Base-by-base conservation (phyloP, 2,329 filamentous ascomycete genomes). In the Sclerotinia trifoliorum region DNA sequence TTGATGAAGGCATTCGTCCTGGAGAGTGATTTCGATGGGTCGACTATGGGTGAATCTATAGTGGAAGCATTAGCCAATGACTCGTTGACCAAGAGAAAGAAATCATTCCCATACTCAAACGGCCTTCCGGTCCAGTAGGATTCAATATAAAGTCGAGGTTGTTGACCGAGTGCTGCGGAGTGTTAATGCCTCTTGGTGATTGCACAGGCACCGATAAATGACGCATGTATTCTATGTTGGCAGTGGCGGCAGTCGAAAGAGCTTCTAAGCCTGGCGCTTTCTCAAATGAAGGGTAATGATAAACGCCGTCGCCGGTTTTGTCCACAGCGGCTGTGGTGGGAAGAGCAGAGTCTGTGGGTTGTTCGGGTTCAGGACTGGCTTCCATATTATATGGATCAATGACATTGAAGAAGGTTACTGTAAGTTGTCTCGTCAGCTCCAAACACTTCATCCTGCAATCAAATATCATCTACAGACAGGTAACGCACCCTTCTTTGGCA, bases 361-460 rank as follows among this genome's bases (percentile, higher is more conserved):
- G 52, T 72, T 78, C 80, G 74, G 80, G 71, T 74, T 76, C 68
- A 69, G 77, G 71, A n/a, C 73, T 72, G 19, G 81, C 74, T 63
- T 83, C 80, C 67, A 87, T 85, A 35, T 85, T 82, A 74, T 86
- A 88, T 2, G 86, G 86, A 73, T 89, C 86, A 51, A 83, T 84
- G 68, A 86, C 86, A 73, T 88, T 83, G 73, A 87, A 81, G 73
- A 89, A 89, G 8, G 84, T 86, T 54, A 89, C 85, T 76, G 55
- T 35, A n/a, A 39, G 32, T 49, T 17, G 19, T 26, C 10, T 44
- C 17, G 60, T 52, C 35, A 66, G 85, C 73, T 70, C 32, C 17
- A 17, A 46, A 51, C 6, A 39, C 44, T 39, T 35, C 46, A 42
- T 51, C 5, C 35, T 10, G 15, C 17, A 15, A 56, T 13, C 3